Evolutionary conservation across 2,329 filamentous ascomycete species (phyloP).

Genomic region (Microsporum audouinii): DNA sequence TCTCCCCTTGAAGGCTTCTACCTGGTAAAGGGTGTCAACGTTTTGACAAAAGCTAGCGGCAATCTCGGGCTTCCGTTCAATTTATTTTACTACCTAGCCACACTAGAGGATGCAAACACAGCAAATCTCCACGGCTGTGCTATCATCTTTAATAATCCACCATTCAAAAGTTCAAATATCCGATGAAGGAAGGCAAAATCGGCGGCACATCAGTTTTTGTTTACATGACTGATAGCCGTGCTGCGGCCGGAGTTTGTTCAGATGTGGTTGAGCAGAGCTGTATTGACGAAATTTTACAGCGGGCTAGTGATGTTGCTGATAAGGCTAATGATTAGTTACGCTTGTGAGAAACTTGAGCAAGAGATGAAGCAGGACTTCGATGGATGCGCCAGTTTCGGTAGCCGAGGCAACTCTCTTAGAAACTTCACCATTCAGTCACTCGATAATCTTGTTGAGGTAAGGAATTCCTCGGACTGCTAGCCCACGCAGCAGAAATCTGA

Average conservation of each 20-base stretch:
- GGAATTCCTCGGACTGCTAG: not conserved
- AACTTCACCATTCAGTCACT: not conserved
- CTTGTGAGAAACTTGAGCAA: not conserved
- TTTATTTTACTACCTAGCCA: slow-evolving; percentile 15
- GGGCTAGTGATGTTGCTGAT: not conserved
- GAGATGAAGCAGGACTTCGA: not conserved
- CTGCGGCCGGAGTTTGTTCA: slow-evolving; percentile 11
- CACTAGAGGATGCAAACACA: slow-evolving; percentile 3
- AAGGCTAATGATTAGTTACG: not conserved
- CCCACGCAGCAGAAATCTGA: not conserved
- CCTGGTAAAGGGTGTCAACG: slow-evolving; percentile 13
- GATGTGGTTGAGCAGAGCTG: slow-evolving; percentile 13
- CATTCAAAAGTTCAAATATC: slow-evolving; percentile 8
- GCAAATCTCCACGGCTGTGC: slow-evolving; percentile 12
- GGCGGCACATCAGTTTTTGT: not conserved
- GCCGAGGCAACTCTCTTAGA: not conserved
- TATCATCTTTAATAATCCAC: slow-evolving; percentile 14
- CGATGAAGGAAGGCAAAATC: slow-evolving; percentile 3
- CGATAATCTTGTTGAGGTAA: not conserved
- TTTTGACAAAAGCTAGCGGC: not conserved
- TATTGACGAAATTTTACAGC: slow-evolving; percentile 12
- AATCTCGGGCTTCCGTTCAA: slow-evolving; percentile 7
- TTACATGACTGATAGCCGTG: not conserved
- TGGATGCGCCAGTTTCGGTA: not conserved
- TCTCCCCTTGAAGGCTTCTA: slow-evolving; percentile 11